phyloP scores from a whole-genome alignment of 306 rosid species.

The Senna tora region DNA sequence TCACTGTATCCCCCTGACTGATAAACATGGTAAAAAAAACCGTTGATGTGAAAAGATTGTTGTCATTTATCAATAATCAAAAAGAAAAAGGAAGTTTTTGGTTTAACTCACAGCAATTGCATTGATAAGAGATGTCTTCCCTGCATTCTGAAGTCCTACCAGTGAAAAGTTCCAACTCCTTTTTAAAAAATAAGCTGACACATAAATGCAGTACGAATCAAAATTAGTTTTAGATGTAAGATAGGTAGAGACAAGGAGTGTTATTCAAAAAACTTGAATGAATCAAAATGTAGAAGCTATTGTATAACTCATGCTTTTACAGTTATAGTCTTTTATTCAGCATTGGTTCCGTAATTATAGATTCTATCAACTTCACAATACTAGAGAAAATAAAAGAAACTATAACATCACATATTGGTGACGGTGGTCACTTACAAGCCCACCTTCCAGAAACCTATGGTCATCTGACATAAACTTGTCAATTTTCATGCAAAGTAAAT shows the following conservation, averaged over 20 bases:
- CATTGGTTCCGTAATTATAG: background rate
- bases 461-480: background rate
- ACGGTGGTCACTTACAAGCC: background rate
- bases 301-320: background rate
- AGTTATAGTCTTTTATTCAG: background rate
- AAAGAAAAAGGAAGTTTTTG: constrained; percentile 6
- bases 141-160: constrained; percentile 95
- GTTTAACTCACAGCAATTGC: constrained; percentile 79
- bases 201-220: constrained; percentile 22
- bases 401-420: background rate
- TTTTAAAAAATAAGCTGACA: constrained; percentile 76
- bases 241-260: no score
- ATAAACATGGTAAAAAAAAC: constrained; percentile 32
- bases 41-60: constrained; percentile 35
- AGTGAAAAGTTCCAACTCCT: constrained; percentile 95
- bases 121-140: constrained; percentile 90
- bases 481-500: background rate
- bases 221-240: no score
- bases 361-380: background rate
- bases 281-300: background rate
- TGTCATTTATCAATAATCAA: background rate
- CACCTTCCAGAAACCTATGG: background rate
- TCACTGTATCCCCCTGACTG: constrained; percentile 96
- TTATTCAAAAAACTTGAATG: no score
- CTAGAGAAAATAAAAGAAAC: background rate